Percentiles rank a stretch among this genome's conserved stretches.
phyloP scores from a whole-genome alignment of 2,329 filamentous ascomycete species.

The Pseudogymnoascus sp. region DNA sequence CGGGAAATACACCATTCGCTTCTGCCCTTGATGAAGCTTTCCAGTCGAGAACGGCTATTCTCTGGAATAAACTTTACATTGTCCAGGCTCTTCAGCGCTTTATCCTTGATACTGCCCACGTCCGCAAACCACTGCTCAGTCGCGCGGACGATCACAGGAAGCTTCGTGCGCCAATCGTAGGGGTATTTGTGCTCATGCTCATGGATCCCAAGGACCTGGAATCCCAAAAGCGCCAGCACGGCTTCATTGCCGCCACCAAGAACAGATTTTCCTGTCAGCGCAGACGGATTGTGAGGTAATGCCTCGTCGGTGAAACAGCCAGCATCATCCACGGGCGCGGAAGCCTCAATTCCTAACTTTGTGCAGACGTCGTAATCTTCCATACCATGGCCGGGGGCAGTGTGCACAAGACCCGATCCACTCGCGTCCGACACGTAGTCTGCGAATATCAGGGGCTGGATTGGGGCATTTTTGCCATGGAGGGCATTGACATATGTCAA shows the following conservation, averaged over 20 bases:
- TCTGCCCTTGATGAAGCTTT: conserved; percentile 78
- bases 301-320: conserved; percentile 76
- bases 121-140: conserved; percentile 98
- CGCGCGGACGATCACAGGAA: conserved; percentile 81
- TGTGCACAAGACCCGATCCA: conserved; percentile 91
- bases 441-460: conserved; percentile 69
- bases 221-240: conserved; percentile 61
- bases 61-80: conserved; percentile 73
- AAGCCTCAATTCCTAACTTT: conserved; percentile 60
- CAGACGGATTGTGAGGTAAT: conserved; percentile 58
- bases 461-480: conserved; percentile 45
- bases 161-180: conserved; percentile 95
- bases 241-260: conserved; percentile 59
- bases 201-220: conserved; percentile 60
- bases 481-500: conserved; percentile 65
- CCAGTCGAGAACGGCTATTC: conserved; percentile 62
- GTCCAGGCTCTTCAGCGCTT: conserved; percentile 61
- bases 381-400: conserved; percentile 91
- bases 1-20: conserved; percentile 98
- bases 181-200: conserved; percentile 85
- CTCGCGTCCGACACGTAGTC: conserved; percentile 84
- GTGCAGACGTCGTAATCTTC: conserved; percentile 86
- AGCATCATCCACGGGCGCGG: conserved; percentile 74
- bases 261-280: conserved; percentile 65
- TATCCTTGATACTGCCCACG: conserved; percentile 70